phyloP scores from a whole-genome alignment of 2,329 filamentous ascomycete genomes.

The Venturia nashicola region DNA sequence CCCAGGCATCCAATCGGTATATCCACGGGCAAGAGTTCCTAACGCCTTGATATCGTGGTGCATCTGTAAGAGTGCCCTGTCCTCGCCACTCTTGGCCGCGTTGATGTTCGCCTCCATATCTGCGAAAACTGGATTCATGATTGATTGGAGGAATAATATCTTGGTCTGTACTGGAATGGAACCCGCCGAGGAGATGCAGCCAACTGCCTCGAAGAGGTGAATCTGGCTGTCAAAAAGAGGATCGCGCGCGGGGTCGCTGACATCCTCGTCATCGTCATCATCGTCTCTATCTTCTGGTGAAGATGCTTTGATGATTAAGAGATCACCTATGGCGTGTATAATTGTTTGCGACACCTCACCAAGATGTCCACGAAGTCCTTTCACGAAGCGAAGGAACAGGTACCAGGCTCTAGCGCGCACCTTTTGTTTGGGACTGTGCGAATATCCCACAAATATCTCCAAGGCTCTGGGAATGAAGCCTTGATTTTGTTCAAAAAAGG shows the following conservation, averaged over 20 bases:
- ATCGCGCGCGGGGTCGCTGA: slow-evolving; percentile 43
- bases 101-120: slow-evolving; percentile 74
- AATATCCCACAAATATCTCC: slow-evolving; percentile 80
- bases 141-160: slow-evolving; percentile 71
- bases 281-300: slow-evolving; percentile 66
- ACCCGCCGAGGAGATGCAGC: slow-evolving; percentile 74
- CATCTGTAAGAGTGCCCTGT: slow-evolving; percentile 73
- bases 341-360: slow-evolving; percentile 85
- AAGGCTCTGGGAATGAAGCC: slow-evolving; percentile 74
- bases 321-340: slow-evolving; percentile 77
- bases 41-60: slow-evolving; percentile 96
- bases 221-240: slow-evolving; percentile 82
- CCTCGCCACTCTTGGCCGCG: slow-evolving; percentile 67
- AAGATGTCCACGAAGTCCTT: slow-evolving; percentile 71
- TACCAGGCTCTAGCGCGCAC: slow-evolving; percentile 94
- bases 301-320: slow-evolving; percentile 84
- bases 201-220: slow-evolving; percentile 88
- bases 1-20: slow-evolving; percentile 69
- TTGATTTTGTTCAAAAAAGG: slow-evolving; percentile 79
- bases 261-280: slow-evolving; percentile 71
- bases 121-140: slow-evolving; percentile 80
- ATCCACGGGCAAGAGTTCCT: slow-evolving; percentile 82
- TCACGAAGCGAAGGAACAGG: slow-evolving; percentile 84
- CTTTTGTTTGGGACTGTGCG: slow-evolving; percentile 77
- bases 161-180: slow-evolving; percentile 74